phyloP scores from a whole-genome alignment of 2,329 filamentous ascomycete species.

The Paracamarosporium sp. region DNA sequence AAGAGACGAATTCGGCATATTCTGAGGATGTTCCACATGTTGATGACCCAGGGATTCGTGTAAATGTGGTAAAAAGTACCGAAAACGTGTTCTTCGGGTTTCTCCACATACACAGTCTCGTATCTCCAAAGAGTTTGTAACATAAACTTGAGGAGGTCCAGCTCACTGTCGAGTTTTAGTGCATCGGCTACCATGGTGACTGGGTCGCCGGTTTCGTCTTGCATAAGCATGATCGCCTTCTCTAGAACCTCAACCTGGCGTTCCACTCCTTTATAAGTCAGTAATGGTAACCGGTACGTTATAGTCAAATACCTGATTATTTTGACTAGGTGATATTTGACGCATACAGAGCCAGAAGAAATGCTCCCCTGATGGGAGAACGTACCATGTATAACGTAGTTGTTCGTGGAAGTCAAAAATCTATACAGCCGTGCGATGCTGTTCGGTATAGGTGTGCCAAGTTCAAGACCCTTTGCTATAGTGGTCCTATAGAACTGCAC shows the following conservation, averaged over 20 bases:
- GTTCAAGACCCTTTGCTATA: slow-evolving; percentile 30
- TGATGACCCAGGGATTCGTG: slow-evolving; percentile 34
- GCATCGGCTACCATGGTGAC: slow-evolving; percentile 19
- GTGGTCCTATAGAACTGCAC: slow-evolving; percentile 36
- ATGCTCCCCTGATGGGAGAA: background rate
- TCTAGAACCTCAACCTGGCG: slow-evolving; percentile 25
- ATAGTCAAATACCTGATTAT: background rate
- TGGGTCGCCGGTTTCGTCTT: slow-evolving; percentile 24
- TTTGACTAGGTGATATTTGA: background rate
- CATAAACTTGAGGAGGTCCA: slow-evolving; percentile 27
- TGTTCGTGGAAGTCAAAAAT: slow-evolving; percentile 11
- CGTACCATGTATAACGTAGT: slow-evolving; percentile 29
- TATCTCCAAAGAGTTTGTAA: slow-evolving; percentile 34
- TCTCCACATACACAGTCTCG: slow-evolving; percentile 22
- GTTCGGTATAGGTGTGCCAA: slow-evolving; percentile 19
- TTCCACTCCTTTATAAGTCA: background rate
- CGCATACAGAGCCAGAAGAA: background rate
- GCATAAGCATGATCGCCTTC: slow-evolving; percentile 26
- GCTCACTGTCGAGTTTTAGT: slow-evolving; percentile 23
- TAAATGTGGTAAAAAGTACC: slow-evolving; percentile 37
- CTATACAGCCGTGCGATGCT: slow-evolving; percentile 32
- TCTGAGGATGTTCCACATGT: slow-evolving; percentile 41
- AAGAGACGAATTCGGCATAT: slow-evolving; percentile 31
- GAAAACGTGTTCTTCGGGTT: slow-evolving; percentile 22
- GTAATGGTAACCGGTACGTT: background rate